Base-by-base conservation (phyloP, 2,329 filamentous ascomycete species). In the Alternaria longipes region DNA sequence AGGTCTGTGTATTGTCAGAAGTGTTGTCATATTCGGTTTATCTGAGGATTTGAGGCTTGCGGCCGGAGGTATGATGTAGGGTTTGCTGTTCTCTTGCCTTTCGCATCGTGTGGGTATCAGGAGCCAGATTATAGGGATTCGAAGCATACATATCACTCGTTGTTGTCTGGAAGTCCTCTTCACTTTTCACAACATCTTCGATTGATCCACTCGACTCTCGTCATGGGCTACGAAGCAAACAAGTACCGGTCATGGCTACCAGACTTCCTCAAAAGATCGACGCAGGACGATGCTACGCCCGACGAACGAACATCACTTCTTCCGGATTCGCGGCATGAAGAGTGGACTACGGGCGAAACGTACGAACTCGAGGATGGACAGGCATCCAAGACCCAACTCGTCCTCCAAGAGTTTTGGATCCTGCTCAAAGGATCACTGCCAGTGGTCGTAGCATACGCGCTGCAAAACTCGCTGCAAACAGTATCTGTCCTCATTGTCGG, bases 391-490 rank as follows among this genome's bases (percentile, higher is more conserved):
- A 74, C 72, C 18, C 76, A 78, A 52, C 77, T 81, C 24, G 69
- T 86, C 14, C 66, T 84, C 4, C 71, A 79, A 24, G 91, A 95
- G 76, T 88, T 91, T 67, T 86, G 86, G 81, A 79, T 92, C 7
- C 81, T 95, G 2, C 79, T 91, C 38, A 89, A 86, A 68, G 87
- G 87, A 24, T 91, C 91, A 0, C 77, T 92, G 1, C 92, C 92
- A 0, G 90, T 96, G 3, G 93, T 96, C 62, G 74, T 97, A 38
- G 92, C 92, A 60, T 97, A 97, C 78, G 90, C 90, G 8, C 83
- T 97, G 5, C 93, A 97, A 63, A 96, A 94, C 76, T 93, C 90
- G 5, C 82, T 97, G 0, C 93, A 97, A 74, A 96, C 93, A 0
- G 76, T 91, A 1, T 95, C 92, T 0, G 91, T 97, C 5, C 81